Base-by-base conservation (phyloP, 441 rosid genomes). In the Adansonia madagascariensis region DNA sequence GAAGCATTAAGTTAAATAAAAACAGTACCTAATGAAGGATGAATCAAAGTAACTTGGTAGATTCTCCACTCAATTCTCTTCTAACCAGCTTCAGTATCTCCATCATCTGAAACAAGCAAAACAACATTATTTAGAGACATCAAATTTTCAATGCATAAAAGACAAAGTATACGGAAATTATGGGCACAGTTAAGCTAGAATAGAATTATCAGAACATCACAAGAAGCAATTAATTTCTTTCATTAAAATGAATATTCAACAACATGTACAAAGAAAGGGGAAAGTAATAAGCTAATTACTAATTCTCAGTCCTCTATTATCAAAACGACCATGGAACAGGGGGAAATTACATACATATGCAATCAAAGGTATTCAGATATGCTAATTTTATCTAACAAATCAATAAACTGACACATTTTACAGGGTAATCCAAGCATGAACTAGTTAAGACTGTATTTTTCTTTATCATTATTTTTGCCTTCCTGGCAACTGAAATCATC, bases 21-120 rank as follows among this genome's bases (percentile, higher is more conserved):
- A 64, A 66, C 57, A 62, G 0, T 62, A 52, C 75, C 75, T 10
- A 35, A 7, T 53, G 59, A 75, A 27, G 11, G 57, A 18, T 18
- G 65, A 22, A 52, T 88, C 88, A 89, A 77, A 75, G 82, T 47
- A 81, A 72, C 81, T 83, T 88, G 17, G 75, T 78, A 56, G 87
- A 77, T 84, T 88, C 91, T 78, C 96, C 97, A 15, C 89, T 89
- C 85, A 96, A 83, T 85, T 94, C 97, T 85, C 89, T 89, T 79
- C 86, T 85, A 57, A 96, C 94, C 71, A 96, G 89, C 89, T 88
- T 91, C 84, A 96, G 83, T 70, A 89, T 91, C 89, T 94, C 98
- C 77, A 88, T 87, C 74, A 96, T 84, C 99, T 96, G 91, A 79
- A 77, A 71, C 66, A 46, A 78, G 47, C 6, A 78, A 68, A 81